phyloP scores from a whole-genome alignment of 495 filamentous ascomycete genomes.

The Podospora fimiseda region DNA sequence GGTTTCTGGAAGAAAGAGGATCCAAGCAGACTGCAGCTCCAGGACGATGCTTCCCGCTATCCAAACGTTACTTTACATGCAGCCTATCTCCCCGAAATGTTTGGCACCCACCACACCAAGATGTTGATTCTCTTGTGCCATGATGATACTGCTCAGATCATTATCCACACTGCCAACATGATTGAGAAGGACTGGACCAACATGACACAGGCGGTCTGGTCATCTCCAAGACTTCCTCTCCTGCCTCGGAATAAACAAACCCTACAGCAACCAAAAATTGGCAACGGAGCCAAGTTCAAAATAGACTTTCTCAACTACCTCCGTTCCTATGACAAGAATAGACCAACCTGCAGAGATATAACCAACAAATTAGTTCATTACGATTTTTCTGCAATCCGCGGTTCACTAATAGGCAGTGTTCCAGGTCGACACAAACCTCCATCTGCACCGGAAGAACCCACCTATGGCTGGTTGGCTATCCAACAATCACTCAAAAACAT shows the following conservation, averaged over 20 bases:
- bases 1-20: constrained; percentile 82
- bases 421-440: constrained; percentile 54
- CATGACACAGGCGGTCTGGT: constrained; percentile 82
- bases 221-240: constrained; percentile 63
- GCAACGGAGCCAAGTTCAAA: constrained; percentile 68
- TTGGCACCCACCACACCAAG: constrained; percentile 76
- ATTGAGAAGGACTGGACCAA: constrained; percentile 79
- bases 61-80: constrained; percentile 63
- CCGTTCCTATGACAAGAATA: constrained; percentile 53
- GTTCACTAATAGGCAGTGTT: constrained; percentile 68
- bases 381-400: constrained; percentile 66
- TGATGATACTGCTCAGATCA: constrained; percentile 69
- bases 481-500: constrained; percentile 53
- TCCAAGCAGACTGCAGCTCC: constrained; percentile 47
- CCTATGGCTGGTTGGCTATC: constrained; percentile 67
- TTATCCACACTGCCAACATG: constrained; percentile 90
- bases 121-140: constrained; percentile 78
- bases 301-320: constrained; percentile 69
- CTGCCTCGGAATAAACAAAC: neutral
- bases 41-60: constrained; percentile 54
- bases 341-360: constrained; percentile 44
- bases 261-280: constrained; percentile 29
- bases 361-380: constrained; percentile 52
- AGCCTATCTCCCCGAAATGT: constrained; percentile 78
- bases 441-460: constrained; percentile 36